These are phyloP conservation scores for Thraustochytrium striatum DNA, from an alignment of 352 stramenopile species.

Conservation along the genomic window DNA sequence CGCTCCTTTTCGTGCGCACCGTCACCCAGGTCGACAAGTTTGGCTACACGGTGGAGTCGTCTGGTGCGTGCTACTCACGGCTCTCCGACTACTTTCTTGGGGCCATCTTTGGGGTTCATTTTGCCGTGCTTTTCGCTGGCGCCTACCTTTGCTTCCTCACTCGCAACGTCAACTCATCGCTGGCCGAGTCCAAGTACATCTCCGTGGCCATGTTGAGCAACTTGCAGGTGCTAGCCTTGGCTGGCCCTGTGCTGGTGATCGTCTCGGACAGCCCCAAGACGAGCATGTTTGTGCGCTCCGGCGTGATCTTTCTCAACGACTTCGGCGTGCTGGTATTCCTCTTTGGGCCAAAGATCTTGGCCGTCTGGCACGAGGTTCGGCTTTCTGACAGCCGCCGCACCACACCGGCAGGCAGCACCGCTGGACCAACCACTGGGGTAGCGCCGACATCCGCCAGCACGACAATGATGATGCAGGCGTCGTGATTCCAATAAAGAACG, in stretches of 20 bases:
- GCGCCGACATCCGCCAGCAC: no score
- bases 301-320: slow-evolving; percentile 2
- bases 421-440: no score
- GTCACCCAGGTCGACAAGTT: not conserved
- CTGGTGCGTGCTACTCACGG: not conserved
- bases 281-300: not conserved
- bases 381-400: no score
- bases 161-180: not conserved
- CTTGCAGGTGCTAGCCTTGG: not conserved
- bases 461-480: no score
- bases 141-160: not conserved
- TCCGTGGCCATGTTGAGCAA: not conserved
- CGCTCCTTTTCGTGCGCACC: not conserved
- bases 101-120: not conserved
- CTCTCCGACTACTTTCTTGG: not conserved
- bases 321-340: not conserved
- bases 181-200: slow-evolving; percentile 9
- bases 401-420: no score
- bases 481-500: no score
- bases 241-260: not conserved
- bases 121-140: not conserved
- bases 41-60: not conserved
- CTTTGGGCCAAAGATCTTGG: slow-evolving; percentile 18
- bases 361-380: no score
- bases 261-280: not conserved